phyloP scores from a whole-genome alignment of 2,329 filamentous ascomycete species.

The Verticillium isaacii region DNA sequence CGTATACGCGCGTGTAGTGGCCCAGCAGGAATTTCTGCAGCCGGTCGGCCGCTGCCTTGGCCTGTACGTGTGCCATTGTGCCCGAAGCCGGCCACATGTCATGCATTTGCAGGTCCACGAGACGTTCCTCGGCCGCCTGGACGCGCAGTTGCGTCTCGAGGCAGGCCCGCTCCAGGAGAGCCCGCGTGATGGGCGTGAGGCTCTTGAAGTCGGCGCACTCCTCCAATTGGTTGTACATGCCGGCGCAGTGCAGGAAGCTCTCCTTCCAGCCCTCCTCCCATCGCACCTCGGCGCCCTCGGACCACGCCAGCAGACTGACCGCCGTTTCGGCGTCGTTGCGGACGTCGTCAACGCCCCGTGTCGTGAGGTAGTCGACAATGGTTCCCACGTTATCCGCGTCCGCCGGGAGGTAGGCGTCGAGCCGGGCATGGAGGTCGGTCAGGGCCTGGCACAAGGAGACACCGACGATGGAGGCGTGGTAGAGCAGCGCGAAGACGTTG shows the following conservation, averaged over 20 bases:
- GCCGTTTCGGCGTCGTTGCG: slow-evolving; percentile 56
- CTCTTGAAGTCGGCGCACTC: slow-evolving; percentile 49
- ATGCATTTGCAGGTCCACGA: slow-evolving; percentile 54
- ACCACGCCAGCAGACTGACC: slow-evolving; percentile 59
- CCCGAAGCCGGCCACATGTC: slow-evolving; percentile 53
- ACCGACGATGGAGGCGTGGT: slow-evolving; percentile 60
- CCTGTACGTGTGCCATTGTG: slow-evolving; percentile 28
- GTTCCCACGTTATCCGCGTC: slow-evolving; percentile 53
- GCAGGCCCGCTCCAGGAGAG: slow-evolving; percentile 56
- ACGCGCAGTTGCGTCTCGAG: slow-evolving; percentile 59
- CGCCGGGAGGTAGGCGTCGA: slow-evolving; percentile 53
- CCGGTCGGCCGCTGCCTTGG: slow-evolving; percentile 51
- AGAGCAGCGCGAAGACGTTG: slow-evolving; percentile 64
- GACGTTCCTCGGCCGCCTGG: slow-evolving; percentile 55
- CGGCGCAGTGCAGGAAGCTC: slow-evolving; percentile 61
- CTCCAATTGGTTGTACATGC: slow-evolving; percentile 55
- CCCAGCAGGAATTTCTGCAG: slow-evolving; percentile 55
- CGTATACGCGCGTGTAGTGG: slow-evolving; percentile 53
- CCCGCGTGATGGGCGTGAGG: slow-evolving; percentile 57
- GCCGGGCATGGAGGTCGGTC: slow-evolving; percentile 54
- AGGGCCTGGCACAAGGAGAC: slow-evolving; percentile 59
- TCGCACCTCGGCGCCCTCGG: slow-evolving; percentile 54
- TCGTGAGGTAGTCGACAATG: slow-evolving; percentile 56
- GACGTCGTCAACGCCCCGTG: slow-evolving; percentile 58
- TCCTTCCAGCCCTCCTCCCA: slow-evolving; percentile 67